Conservation (phyloP, 768 basidiomycete genomes). For the Kwoniella sp. region DNA sequence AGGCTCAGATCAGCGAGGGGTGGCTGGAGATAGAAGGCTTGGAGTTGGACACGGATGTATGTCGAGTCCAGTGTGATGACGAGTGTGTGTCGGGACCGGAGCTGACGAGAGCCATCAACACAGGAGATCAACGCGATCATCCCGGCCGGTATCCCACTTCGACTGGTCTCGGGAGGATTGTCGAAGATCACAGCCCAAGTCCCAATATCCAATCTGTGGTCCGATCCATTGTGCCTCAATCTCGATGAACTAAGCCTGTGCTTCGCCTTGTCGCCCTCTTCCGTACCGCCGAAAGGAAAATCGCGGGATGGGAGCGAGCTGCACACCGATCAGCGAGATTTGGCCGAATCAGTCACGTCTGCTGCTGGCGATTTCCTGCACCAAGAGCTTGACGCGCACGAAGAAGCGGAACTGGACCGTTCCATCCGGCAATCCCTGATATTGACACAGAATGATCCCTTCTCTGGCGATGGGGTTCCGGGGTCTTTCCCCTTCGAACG, state of each 20-base stretch:
- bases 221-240: slow-evolving; percentile 36
- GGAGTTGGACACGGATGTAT: slow-evolving; percentile 63
- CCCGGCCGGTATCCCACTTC: slow-evolving; percentile 59
- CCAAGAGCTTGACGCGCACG: slow-evolving; percentile 67
- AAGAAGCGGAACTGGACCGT: slow-evolving; percentile 66
- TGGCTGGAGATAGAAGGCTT: slow-evolving; percentile 80
- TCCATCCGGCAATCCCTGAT: slow-evolving; percentile 59
- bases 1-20: slow-evolving; percentile 88
- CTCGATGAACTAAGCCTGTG: slow-evolving; percentile 41
- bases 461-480: slow-evolving; percentile 29
- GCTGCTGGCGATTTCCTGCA: slow-evolving; percentile 83
- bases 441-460: slow-evolving; percentile 32
- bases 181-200: slow-evolving; percentile 71
- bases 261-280: slow-evolving; percentile 12
- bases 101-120: too few relatives aligned
- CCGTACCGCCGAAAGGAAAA: slow-evolving; percentile 48
- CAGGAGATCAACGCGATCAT: slow-evolving; percentile 77
- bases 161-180: slow-evolving; percentile 66
- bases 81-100: too few relatives aligned
- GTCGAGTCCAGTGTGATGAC: neutral
- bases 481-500: slow-evolving; percentile 30
- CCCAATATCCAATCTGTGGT: slow-evolving; percentile 53
- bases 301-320: slow-evolving; percentile 2
- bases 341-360: slow-evolving; percentile 75
- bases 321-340: slow-evolving; percentile 48